Percentiles rank a stretch among this genome's conserved stretches.
Evolutionary conservation across 176 grass and related monocot species (phyloP).

Genomic region (Neostapfia colusana): DNA sequence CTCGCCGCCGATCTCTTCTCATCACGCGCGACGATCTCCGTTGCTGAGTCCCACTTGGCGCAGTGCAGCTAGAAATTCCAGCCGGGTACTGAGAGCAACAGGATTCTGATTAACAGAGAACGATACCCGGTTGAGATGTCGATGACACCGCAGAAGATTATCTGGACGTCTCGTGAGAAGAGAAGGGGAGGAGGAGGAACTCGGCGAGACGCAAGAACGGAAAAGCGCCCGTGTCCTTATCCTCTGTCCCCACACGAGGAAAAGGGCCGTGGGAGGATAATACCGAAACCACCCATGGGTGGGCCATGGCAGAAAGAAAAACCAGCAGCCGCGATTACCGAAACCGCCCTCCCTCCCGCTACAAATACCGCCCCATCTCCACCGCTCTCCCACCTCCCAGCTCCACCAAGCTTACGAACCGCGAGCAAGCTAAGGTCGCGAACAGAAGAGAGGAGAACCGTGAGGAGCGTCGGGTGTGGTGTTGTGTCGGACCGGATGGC

Average conservation of each 20-base stretch:
- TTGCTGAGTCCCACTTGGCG: not conserved
- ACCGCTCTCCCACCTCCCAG: not conserved
- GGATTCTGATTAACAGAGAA: too few species aligned
- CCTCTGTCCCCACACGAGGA: not conserved
- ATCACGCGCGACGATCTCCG: not conserved
- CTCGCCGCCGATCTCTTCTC: not conserved
- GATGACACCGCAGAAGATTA: not conserved
- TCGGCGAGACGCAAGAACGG: not conserved
- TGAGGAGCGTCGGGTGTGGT: not conserved
- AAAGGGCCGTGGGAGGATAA: not conserved
- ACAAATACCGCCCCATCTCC: conserved; percentile 35
- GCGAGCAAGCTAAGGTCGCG: not conserved
- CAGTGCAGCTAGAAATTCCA: not conserved
- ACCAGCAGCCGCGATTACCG: conserved; percentile 20
- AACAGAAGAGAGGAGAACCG: not conserved
- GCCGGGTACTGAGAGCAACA: too few species aligned
- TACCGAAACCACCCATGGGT: not conserved
- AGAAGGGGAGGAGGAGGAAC: not conserved
- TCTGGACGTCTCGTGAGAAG: not conserved
- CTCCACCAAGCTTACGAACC: not conserved
- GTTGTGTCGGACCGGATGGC: not conserved
- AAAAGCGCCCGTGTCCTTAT: not conserved
- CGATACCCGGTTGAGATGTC: too few species aligned
- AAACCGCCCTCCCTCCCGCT: conserved; percentile 42
- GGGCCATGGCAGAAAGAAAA: not conserved